Evolutionary conservation across 2,329 filamentous ascomycete genomes (phyloP).

Genomic region (Fonsecaea nubica): DNA sequence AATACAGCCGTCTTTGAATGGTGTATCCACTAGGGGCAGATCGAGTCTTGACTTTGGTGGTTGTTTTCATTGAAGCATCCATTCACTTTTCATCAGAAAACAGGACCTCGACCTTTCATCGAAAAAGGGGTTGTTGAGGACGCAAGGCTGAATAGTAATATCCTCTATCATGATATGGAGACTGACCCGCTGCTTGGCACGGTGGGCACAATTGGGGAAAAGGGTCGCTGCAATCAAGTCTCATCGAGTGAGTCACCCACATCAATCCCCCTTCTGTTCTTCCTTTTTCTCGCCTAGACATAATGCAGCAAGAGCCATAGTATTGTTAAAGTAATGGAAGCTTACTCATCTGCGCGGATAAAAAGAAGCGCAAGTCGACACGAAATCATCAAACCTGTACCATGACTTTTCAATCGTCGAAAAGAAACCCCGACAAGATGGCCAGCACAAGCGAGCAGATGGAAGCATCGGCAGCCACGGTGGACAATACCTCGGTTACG

Average conservation of each 20-base stretch:
- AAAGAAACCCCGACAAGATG: not conserved
- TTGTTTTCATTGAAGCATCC: too few species aligned
- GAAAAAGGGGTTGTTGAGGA: not conserved
- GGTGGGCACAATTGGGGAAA: not conserved
- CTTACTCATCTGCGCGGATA: not conserved
- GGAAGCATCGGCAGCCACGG: conserved; percentile 12
- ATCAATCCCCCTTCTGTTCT: not conserved
- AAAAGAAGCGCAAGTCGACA: not conserved
- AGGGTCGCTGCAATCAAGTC: not conserved
- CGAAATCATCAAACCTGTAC: not conserved
- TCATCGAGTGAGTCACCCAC: not conserved
- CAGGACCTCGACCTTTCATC: too few species aligned
- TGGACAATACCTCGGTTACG: conserved; percentile 28
- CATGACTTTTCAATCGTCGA: not conserved
- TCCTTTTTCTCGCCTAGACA: not conserved
- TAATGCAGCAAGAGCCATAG: not conserved
- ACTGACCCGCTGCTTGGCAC: not conserved
- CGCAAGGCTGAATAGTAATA: not conserved
- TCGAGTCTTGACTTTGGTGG: too few species aligned
- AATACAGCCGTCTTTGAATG: too few species aligned
- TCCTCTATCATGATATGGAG: not conserved
- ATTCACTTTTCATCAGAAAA: too few species aligned
- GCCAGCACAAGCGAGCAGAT: conserved; percentile 5
- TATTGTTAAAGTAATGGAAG: not conserved
- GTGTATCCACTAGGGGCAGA: too few species aligned